These are phyloP conservation scores for Zygosaccharomyces sapae DNA, from an alignment of 1,139 yeast genomes.

Conservation along the genomic window DNA sequence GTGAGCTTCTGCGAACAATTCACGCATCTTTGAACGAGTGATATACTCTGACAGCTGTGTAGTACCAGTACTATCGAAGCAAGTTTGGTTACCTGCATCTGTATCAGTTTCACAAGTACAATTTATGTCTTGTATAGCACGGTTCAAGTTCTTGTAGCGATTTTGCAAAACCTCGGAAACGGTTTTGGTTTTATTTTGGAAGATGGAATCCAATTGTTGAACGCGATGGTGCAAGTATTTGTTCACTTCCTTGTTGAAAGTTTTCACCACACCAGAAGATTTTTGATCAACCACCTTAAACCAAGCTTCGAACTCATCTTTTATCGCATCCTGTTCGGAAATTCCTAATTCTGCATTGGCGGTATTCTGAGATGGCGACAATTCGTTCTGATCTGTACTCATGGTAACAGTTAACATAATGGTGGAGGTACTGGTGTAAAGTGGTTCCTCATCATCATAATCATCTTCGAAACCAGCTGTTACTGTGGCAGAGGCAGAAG, in stretches of 20 bases:
- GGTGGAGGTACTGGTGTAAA: slow-evolving; percentile 12
- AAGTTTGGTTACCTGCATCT: slow-evolving; percentile 39
- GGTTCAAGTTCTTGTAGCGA: slow-evolving; percentile 46
- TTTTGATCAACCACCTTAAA: slow-evolving; percentile 19
- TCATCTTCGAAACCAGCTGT: slow-evolving; percentile 9
- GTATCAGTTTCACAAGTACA: slow-evolving; percentile 44
- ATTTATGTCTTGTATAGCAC: slow-evolving; percentile 47
- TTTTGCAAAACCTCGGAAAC: slow-evolving; percentile 44
- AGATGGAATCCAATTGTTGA: slow-evolving; percentile 37
- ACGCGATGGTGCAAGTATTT: slow-evolving; percentile 40
- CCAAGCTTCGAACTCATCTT: slow-evolving; percentile 23
- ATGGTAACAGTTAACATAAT: slow-evolving; percentile 10
- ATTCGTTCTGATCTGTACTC: slow-evolving; percentile 10
- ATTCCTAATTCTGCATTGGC: slow-evolving; percentile 12
- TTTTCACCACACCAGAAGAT: slow-evolving; percentile 14
- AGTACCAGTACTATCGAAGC: slow-evolving; percentile 35
- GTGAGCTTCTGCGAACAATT: slow-evolving; percentile 37
- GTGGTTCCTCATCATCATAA: slow-evolving; percentile 13
- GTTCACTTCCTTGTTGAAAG: slow-evolving; percentile 31
- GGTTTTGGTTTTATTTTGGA: slow-evolving; percentile 42
- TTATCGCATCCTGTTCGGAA: slow-evolving; percentile 18
- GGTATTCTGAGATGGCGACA: slow-evolving; percentile 10
- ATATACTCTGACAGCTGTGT: slow-evolving; percentile 39
- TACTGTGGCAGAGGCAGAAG: background rate
- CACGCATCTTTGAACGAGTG: slow-evolving; percentile 58